Evolutionary conservation across 371 early-diverging fungal genomes (phyloP), one percentile per base, ranked within the genome.

Genomic region (Mucor racemosus): DNA sequence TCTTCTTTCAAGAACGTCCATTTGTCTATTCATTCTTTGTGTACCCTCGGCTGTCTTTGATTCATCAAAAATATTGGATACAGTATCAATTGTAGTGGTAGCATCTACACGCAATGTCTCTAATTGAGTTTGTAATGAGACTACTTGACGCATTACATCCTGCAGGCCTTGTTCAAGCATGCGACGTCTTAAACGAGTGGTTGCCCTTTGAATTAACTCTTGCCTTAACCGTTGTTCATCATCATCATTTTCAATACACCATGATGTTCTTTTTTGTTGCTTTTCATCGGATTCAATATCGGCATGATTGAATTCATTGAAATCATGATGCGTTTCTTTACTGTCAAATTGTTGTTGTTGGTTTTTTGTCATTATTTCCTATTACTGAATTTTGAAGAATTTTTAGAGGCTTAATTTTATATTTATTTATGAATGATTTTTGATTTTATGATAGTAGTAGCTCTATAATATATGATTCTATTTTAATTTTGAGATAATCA

Each of bases 1-100:
- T 60, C 77, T 74, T 34, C 67, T 75, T 67, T 78, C 79, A n/a
- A 81, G 58, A 2, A 77, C 40, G 40, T 78, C 76, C 65, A 81
- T 50, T 13, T 75, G 73, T 34, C 66, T 53, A 31, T 67, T 64
- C 56, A 74, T 72, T 11, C 62, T 57, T 7, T 66, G 55, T 42
- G 54, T 64, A n/a, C 50, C 66, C 17, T 67, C 67, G 17, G 40
- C 13, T 41, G 63, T 21, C n/a, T 65, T 65, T 8, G 57, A 55
- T 31, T 68, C 64, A 10, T 66, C 62, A 19, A 66, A 62, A 0
- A 76, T 67, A 26, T 67, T 65, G 19, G 66, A 19, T 11, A 81
- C 65, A 14, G 72, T 74, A 35, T 71, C 71, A 5, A 76, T 75
- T 4, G 79, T 78, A 10, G 76, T 69, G 0, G 68, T 56, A 15